These are phyloP conservation scores for Euphorbia schlechtendalii DNA, from an alignment of 441 rosid species.

Conservation along the genomic window DNA sequence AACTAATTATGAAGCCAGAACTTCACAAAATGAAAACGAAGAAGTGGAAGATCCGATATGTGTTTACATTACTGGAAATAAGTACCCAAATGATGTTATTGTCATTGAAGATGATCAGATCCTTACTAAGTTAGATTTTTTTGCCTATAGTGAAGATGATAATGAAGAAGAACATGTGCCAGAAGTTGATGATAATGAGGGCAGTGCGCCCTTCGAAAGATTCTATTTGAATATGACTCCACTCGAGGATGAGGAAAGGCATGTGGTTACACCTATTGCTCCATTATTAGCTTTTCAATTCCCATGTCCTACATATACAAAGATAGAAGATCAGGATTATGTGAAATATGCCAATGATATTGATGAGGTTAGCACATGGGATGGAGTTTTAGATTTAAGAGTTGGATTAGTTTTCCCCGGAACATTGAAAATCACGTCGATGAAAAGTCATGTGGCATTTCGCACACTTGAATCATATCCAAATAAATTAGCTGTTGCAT, in stretches of 20 bases:
- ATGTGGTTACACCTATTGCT: not conserved
- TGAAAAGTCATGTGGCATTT: not conserved
- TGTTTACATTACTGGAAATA: no score
- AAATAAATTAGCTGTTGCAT: not conserved
- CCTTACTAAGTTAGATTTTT: no score
- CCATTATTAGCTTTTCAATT: not conserved
- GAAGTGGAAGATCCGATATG: no score
- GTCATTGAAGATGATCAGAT: no score
- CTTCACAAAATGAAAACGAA: no score
- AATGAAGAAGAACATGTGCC: no score
- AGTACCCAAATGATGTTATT: no score
- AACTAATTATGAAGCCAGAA: no score
- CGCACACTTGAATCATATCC: not conserved
- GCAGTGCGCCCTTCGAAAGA: not conserved
- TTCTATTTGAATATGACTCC: not conserved
- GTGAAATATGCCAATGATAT: not conserved
- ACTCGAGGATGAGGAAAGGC: not conserved
- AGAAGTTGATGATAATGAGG: not conserved
- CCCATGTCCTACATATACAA: not conserved
- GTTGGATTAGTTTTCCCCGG: not conserved
- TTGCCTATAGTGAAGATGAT: no score
- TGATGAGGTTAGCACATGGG: not conserved
- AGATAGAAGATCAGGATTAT: not conserved
- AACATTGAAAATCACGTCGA: not conserved
- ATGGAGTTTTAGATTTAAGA: not conserved